phyloP scores from a whole-genome alignment of 176 grass and related monocot species.

The Puccinellia tenuiflora region DNA sequence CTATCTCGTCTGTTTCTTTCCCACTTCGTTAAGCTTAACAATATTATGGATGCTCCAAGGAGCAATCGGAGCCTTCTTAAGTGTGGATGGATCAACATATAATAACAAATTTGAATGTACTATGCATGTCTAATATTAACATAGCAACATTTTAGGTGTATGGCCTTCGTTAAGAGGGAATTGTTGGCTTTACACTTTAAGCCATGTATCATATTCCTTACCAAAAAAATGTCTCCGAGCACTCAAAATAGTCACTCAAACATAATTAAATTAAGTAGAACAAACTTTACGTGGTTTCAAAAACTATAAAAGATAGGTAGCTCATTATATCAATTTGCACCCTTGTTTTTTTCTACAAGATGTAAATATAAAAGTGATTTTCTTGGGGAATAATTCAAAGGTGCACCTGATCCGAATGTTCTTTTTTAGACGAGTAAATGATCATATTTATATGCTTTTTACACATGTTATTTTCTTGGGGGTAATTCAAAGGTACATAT shows the following conservation, averaged over 20 bases:
- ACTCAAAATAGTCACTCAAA: not conserved
- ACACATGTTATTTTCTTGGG: not conserved
- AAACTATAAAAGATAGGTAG: slow-evolving; percentile 5
- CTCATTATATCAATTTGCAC: not conserved
- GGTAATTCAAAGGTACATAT: not conserved
- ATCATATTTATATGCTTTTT: no score
- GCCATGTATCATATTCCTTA: not conserved
- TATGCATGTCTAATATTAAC: slow-evolving; percentile 10
- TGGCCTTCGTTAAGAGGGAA: slow-evolving; percentile 27
- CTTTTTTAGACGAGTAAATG: no score
- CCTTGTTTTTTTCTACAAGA: not conserved
- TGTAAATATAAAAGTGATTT: not conserved
- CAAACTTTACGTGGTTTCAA: slow-evolving; percentile 9
- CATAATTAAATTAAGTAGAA: not conserved
- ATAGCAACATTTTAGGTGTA: slow-evolving; percentile 8
- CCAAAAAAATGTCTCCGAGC: not conserved
- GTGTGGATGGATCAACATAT: not conserved
- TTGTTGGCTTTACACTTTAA: slow-evolving; percentile 36
- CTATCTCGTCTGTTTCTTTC: slow-evolving; percentile 35
- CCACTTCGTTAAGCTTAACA: slow-evolving; percentile 8
- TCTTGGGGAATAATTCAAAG: not conserved
- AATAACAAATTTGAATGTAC: not conserved
- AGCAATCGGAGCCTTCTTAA: slow-evolving; percentile 30
- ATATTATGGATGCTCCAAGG: slow-evolving; percentile 24
- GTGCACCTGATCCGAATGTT: no score